phyloP scores from a whole-genome alignment of 352 stramenopile species.

The Phytophthora citricola region DNA sequence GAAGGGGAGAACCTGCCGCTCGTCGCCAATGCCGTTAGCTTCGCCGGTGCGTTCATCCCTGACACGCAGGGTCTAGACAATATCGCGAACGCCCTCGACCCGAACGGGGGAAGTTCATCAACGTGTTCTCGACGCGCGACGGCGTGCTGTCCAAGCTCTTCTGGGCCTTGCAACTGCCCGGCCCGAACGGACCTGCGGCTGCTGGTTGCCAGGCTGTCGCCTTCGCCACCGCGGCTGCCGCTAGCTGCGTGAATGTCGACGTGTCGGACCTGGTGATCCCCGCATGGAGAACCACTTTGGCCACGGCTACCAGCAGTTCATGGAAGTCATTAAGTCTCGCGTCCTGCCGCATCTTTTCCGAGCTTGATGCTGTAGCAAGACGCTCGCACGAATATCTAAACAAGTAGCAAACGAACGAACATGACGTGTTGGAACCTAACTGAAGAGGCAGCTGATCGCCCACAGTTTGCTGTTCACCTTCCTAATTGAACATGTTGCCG shows the following conservation, averaged over 20 bases:
- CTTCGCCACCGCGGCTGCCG: conserved; percentile 30
- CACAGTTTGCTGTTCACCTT: not conserved
- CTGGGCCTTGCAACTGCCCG: conserved; percentile 65
- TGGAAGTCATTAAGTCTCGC: conserved; percentile 61
- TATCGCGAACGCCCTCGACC: conserved; percentile 46
- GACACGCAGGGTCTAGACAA: conserved; percentile 41
- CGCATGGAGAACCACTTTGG: conserved; percentile 76
- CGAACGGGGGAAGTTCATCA: conserved; percentile 60
- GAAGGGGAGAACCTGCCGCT: conserved; percentile 20
- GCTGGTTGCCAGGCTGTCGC: conserved; percentile 57
- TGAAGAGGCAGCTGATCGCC: not conserved
- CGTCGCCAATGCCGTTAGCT: conserved; percentile 67
- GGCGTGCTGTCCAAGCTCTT: conserved; percentile 80
- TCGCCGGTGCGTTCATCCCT: conserved; percentile 74
- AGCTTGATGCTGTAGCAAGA: not conserved
- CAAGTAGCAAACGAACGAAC: no score
- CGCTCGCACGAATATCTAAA: not conserved
- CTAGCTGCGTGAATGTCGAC: conserved; percentile 61
- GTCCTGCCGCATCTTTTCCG: conserved; percentile 55
- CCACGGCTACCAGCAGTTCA: conserved; percentile 78
- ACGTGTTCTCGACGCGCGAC: conserved; percentile 82
- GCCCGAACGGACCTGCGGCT: conserved; percentile 42
- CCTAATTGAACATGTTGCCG: conserved; percentile 81
- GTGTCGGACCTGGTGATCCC: conserved; percentile 69
- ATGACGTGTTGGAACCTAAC: no score